These are phyloP conservation scores for Sporisorium iseilematis-ciliati DNA, from an alignment of 1,284 basidiomycete species.

Conservation along the genomic window DNA sequence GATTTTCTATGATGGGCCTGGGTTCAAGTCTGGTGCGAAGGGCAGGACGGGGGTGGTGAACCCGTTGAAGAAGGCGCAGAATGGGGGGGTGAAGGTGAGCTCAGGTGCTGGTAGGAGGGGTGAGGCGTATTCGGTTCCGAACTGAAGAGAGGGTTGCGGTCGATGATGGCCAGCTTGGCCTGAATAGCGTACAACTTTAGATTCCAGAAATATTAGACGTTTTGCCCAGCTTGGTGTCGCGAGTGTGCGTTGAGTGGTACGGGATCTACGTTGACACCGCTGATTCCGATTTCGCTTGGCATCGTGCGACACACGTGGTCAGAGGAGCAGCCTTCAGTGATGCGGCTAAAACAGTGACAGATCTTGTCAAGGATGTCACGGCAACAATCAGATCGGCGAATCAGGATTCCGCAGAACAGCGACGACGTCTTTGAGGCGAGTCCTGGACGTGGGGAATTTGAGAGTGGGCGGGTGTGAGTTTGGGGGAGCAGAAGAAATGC, in stretches of 20 bases:
- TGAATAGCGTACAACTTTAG: too few relatives aligned
- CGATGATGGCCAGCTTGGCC: neutral
- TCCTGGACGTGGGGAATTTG: neutral
- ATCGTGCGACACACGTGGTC: neutral
- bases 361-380: neutral
- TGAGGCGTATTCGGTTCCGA: constrained; percentile 33
- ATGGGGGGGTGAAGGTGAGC: constrained; percentile 2
- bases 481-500: neutral
- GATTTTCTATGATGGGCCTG: constrained; percentile 67
- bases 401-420: neutral
- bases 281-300: too few relatives aligned
- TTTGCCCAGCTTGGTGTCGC: too few relatives aligned
- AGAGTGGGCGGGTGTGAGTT: constrained; percentile 1
- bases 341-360: too few relatives aligned
- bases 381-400: constrained; percentile 1
- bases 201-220: too few relatives aligned
- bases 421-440: neutral
- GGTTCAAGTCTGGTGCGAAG: constrained; percentile 59
- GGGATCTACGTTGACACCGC: too few relatives aligned
- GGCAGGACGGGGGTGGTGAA: constrained; percentile 52
- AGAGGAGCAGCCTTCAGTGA: too few relatives aligned
- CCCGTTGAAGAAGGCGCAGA: constrained; percentile 27
- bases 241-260: too few relatives aligned
- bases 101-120: constrained; percentile 35
- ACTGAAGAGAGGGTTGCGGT: neutral